phyloP scores from a whole-genome alignment of 2,329 filamentous ascomycete species.

The Aspergillus transmontanensis region DNA sequence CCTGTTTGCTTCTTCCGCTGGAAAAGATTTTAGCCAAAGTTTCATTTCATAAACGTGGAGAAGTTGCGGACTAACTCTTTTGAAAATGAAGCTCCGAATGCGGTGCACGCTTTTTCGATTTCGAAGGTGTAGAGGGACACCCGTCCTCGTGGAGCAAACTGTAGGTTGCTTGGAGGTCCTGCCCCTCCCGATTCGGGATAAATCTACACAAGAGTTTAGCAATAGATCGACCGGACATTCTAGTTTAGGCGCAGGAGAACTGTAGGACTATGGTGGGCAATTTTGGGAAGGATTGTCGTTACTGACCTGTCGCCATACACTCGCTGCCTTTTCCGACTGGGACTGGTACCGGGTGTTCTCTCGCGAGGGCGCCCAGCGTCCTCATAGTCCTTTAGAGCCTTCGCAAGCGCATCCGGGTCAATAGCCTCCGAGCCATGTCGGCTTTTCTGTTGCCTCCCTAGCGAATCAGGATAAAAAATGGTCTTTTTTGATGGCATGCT shows the following conservation, averaged over 20 bases:
- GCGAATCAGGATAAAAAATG: slow-evolving; percentile 37
- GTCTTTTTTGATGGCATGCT: slow-evolving; percentile 54
- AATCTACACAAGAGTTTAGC: slow-evolving; percentile 62
- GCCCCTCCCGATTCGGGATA: slow-evolving; percentile 89
- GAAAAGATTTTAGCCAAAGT: slow-evolving; percentile 16
- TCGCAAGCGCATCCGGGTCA: slow-evolving; percentile 61
- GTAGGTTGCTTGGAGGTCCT: slow-evolving; percentile 91
- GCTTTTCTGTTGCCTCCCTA: slow-evolving; percentile 27
- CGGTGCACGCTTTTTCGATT: slow-evolving; percentile 78
- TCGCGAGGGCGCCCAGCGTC: slow-evolving; percentile 61
- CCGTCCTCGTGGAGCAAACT: slow-evolving; percentile 89
- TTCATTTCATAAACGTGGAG: slow-evolving; percentile 10
- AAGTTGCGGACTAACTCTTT: slow-evolving; percentile 64
- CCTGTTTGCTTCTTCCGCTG: slow-evolving; percentile 89
- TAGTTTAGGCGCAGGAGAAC: not conserved
- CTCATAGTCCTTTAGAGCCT: slow-evolving; percentile 64
- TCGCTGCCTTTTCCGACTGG: slow-evolving; percentile 68
- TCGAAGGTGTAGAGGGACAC: slow-evolving; percentile 87
- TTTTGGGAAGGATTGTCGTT: not conserved
- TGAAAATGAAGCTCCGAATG: slow-evolving; percentile 94
- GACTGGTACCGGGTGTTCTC: slow-evolving; percentile 65
- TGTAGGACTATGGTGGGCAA: not conserved
- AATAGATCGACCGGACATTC: not conserved
- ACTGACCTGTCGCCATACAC: slow-evolving; percentile 66
- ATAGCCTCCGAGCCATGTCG: slow-evolving; percentile 53